Evolutionary conservation across 305 asterid species (phyloP).

Genomic region (Solanum hybrid): DNA sequence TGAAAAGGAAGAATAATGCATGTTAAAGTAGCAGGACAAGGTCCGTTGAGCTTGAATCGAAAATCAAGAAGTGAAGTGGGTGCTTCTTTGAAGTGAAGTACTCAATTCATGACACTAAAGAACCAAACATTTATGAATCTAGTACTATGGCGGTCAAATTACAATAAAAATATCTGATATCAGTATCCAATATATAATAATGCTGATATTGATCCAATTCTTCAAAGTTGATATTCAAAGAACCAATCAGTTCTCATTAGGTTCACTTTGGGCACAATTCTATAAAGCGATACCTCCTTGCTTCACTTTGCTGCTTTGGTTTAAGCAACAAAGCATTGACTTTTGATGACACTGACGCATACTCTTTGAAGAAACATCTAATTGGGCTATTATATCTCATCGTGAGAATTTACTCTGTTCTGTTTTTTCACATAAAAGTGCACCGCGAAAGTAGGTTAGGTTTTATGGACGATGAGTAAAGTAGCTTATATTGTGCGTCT

Average conservation of each 20-base stretch:
- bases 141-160: not conserved
- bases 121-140: not conserved
- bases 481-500: not conserved
- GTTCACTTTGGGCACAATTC: not conserved
- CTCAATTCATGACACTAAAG: not conserved
- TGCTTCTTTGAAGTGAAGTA: not conserved
- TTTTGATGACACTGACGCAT: not conserved
- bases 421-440: not conserved
- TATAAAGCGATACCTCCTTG: not conserved
- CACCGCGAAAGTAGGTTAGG: not conserved
- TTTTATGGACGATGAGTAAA: not conserved
- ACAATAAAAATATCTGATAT: not conserved
- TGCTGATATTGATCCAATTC: not conserved
- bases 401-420: not conserved
- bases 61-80: not conserved
- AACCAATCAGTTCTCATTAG: not conserved
- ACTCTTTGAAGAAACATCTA: not conserved
- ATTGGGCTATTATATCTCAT: not conserved
- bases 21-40: constrained; percentile 2
- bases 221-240: not conserved
- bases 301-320: not conserved
- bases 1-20: not conserved
- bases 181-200: not conserved
- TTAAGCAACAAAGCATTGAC: not conserved
- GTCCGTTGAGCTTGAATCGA: not conserved